Evolutionary conservation across 768 basidiomycete genomes (phyloP).

Genomic region (Amanita phalloides): DNA sequence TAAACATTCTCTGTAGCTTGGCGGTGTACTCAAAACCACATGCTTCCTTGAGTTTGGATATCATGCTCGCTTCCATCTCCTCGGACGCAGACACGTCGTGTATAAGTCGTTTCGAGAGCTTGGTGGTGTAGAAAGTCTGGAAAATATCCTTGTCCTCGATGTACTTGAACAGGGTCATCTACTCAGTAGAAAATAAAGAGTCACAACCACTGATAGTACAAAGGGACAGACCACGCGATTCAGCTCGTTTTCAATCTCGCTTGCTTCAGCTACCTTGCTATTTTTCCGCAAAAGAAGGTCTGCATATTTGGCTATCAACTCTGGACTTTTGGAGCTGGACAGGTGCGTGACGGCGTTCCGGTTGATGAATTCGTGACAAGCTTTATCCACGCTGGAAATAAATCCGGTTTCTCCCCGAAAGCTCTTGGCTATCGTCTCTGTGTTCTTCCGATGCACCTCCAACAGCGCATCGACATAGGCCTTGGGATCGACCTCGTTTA

Average conservation of each 20-base stretch:
- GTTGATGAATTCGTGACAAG: constrained; percentile 93
- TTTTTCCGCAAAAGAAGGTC: constrained; percentile 86
- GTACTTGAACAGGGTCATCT: constrained; percentile 99
- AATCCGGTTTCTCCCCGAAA: constrained; percentile 93
- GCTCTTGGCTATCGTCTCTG: constrained; percentile 76
- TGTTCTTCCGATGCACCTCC: constrained; percentile 87
- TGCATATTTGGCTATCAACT: constrained; percentile 85
- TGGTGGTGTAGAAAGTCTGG: constrained; percentile 95
- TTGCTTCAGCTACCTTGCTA: constrained; percentile 91
- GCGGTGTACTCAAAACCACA: constrained; percentile 96
- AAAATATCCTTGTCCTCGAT: constrained; percentile 99
- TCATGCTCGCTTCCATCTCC: constrained; percentile 96
- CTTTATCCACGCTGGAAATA: constrained; percentile 87
- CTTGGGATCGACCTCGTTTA: constrained; percentile 76
- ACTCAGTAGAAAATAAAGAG: constrained; percentile 16
- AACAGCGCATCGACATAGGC: constrained; percentile 89
- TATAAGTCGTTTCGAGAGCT: constrained; percentile 87
- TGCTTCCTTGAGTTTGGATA: constrained; percentile 91
- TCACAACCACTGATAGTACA: constrained; percentile 24
- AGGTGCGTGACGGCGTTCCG: constrained; percentile 81
- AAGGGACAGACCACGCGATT: constrained; percentile 67
- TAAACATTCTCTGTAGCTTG: constrained; percentile 96
- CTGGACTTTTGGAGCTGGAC: constrained; percentile 84
- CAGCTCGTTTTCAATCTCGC: constrained; percentile 80
- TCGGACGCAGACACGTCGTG: constrained; percentile 88